Evolutionary conservation across 2,329 filamentous ascomycete genomes (phyloP).

Genomic region (Aspergillus vadensis): DNA sequence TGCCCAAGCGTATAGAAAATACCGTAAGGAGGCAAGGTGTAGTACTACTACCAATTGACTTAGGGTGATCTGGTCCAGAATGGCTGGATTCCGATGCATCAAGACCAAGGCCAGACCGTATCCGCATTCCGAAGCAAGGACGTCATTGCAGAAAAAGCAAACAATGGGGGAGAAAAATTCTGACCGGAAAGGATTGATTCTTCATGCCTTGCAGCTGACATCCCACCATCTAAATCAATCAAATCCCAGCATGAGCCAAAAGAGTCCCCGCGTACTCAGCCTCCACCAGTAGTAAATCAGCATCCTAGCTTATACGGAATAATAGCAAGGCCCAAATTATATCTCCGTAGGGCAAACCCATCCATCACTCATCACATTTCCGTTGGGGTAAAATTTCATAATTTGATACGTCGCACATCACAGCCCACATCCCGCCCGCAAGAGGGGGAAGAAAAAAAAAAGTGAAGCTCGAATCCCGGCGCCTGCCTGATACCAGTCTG

Average conservation of each 20-base stretch:
- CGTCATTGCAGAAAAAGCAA: slow-evolving; percentile 1
- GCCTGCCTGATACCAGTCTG: neutral
- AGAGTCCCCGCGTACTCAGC: neutral
- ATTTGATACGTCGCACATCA: neutral
- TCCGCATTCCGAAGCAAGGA: neutral
- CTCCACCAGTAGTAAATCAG: neutral
- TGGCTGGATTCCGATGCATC: neutral
- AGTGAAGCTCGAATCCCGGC: neutral
- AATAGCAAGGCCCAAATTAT: neutral
- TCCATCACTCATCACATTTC: neutral
- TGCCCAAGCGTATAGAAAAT: too few species aligned
- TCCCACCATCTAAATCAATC: neutral
- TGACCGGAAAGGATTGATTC: neutral
- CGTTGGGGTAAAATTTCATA: neutral
- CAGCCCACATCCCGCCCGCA: neutral
- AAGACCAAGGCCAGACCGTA: neutral
- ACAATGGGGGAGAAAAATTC: neutral
- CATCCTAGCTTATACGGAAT: neutral
- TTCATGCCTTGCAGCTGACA: slow-evolving; percentile 1
- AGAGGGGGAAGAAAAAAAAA: neutral
- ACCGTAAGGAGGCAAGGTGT: neutral
- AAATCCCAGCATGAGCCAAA: neutral
- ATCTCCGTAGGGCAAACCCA: neutral
- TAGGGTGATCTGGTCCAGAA: neutral
- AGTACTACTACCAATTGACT: neutral